Evolutionary conservation across 441 rosid genomes (phyloP).

Genomic region (Gossypium gossypioides): DNA sequence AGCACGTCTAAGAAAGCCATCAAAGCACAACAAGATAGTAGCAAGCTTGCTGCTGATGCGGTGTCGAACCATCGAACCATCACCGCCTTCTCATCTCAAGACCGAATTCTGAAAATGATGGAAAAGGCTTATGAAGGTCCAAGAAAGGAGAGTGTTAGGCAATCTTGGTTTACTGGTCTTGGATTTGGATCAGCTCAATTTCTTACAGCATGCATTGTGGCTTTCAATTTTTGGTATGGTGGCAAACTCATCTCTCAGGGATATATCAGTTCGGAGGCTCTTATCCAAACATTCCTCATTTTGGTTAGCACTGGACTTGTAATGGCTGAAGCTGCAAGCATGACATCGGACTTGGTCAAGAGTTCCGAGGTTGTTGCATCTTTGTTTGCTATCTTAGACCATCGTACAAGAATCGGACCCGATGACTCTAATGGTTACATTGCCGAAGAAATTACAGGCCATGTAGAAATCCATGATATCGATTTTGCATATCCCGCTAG

Average conservation of each 20-base stretch:
- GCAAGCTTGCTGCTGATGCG: conserved; percentile 64
- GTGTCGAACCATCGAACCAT: conserved; percentile 59
- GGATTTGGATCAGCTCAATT: conserved; percentile 52
- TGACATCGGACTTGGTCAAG: conserved; percentile 62
- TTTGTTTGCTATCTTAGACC: conserved; percentile 53
- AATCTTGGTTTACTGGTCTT: conserved; percentile 56
- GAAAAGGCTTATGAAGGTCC: conserved; percentile 54
- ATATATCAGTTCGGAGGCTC: conserved; percentile 33
- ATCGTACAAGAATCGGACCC: conserved; percentile 49
- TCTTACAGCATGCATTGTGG: conserved; percentile 39
- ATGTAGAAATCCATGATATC: conserved; percentile 33
- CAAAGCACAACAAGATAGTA: conserved; percentile 60
- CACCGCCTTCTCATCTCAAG: conserved; percentile 69
- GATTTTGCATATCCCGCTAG: conserved; percentile 64
- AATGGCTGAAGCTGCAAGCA: conserved; percentile 69
- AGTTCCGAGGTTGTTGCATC: conserved; percentile 49
- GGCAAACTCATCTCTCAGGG: conserved; percentile 51
- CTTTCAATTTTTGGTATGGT: conserved; percentile 73
- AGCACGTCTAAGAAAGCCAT: conserved; percentile 49
- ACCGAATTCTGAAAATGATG: conserved; percentile 49
- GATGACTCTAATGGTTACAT: conserved; percentile 35
- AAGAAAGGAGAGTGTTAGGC: conserved; percentile 42
- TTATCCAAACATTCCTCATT: conserved; percentile 61
- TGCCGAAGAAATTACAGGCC: conserved; percentile 35
- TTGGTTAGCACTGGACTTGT: conserved; percentile 59